These are phyloP conservation scores for Fomitopsis pulvina DNA, from an alignment of 768 basidiomycete species.

Conservation along the genomic window DNA sequence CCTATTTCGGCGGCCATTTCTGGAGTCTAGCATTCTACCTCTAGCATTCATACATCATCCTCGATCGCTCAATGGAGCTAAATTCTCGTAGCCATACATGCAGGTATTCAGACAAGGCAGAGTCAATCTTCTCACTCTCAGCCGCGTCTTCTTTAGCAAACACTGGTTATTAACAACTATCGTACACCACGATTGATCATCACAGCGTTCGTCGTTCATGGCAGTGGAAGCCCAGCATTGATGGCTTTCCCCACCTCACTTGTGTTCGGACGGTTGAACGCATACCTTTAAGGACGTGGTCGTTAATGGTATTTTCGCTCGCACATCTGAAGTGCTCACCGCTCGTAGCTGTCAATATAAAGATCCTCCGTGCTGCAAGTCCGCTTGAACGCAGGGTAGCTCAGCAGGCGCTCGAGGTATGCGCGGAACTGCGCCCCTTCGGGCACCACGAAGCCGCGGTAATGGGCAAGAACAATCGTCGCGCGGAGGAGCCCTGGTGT, in stretches of 20 bases:
- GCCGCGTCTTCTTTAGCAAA: no score
- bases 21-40: no score
- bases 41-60: no score
- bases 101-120: no score
- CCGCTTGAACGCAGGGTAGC: constrained; percentile 54
- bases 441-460: constrained; percentile 59
- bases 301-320: no score
- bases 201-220: no score
- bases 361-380: constrained; percentile 65
- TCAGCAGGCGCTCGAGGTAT: constrained; percentile 49
- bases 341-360: constrained; percentile 68
- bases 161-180: no score
- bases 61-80: no score
- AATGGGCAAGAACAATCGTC: constrained; percentile 54
- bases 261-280: constrained; percentile 71
- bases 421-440: constrained; percentile 39
- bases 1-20: no score
- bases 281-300: constrained; percentile 42
- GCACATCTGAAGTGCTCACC: constrained; percentile 29
- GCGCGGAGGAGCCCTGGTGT: constrained; percentile 69
- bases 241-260: constrained; percentile 74
- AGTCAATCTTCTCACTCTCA: no score
- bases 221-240: constrained; percentile 56
- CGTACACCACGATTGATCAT: no score
- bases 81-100: no score